These are phyloP conservation scores for Pichia sp. DNA, from an alignment of 1,139 yeast species.

Conservation along the genomic window DNA sequence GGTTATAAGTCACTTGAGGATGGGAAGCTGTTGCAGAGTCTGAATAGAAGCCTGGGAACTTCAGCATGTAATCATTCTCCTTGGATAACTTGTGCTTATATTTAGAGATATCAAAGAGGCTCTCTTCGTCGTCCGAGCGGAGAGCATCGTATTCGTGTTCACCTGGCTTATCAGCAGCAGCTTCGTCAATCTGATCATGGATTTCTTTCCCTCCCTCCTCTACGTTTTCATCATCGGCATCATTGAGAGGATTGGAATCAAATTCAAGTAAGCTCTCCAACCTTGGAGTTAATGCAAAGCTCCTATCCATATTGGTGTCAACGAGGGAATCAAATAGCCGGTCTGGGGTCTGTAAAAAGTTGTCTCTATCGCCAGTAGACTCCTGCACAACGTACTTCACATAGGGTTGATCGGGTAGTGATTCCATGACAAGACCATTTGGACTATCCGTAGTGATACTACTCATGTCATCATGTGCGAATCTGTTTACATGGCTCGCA, in stretches of 20 bases:
- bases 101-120: background rate
- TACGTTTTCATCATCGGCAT: no score
- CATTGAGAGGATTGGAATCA: no score
- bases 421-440: background rate
- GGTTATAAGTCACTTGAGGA: background rate
- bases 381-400: background rate
- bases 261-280: no score
- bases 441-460: background rate
- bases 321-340: background rate
- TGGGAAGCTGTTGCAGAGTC: background rate
- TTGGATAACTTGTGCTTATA: background rate
- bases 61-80: background rate
- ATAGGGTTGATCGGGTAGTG: background rate
- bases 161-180: background rate
- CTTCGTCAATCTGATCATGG: background rate
- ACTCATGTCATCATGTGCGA: background rate
- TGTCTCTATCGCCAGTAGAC: no score
- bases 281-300: no score
- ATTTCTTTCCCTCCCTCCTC: background rate
- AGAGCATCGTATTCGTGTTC: no score
- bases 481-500: background rate
- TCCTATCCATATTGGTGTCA: background rate
- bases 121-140: no score
- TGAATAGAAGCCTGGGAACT: background rate
- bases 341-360: background rate